Evolutionary conservation across 73 alveolate species (phyloP).

Genomic region (Breviolum minutum): DNA sequence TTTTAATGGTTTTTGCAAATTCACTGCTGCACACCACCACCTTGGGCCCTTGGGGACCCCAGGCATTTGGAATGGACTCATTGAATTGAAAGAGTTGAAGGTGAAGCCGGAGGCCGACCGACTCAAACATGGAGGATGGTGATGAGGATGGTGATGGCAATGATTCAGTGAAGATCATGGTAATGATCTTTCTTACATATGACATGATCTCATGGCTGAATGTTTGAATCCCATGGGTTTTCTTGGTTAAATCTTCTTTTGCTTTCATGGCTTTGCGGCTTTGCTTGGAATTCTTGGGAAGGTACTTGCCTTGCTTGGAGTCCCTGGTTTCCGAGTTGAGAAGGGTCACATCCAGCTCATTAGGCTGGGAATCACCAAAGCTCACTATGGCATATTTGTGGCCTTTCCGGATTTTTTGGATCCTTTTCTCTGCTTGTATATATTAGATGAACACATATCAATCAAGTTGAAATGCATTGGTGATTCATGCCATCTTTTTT

Average conservation of each 20-base stretch:
- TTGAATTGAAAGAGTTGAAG: conserved; percentile 61
- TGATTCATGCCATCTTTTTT: neutral
- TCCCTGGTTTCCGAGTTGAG: conserved; percentile 89
- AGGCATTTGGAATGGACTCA: conserved; percentile 86
- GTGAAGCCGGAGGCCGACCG: conserved; percentile 78
- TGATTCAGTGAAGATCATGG: too few relatives aligned
- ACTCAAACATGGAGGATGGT: too few relatives aligned
- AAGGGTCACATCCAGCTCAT: conserved; percentile 64
- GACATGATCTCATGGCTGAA: too few relatives aligned
- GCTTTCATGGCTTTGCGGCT: neutral
- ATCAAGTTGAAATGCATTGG: too few relatives aligned
- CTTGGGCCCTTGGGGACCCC: too few relatives aligned
- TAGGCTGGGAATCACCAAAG: conserved; percentile 3
- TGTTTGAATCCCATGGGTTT: neutral
- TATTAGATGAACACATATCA: too few relatives aligned
- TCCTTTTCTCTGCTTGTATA: too few relatives aligned
- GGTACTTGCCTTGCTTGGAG: conserved; percentile 81
- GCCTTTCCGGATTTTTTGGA: too few relatives aligned
- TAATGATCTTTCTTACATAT: too few relatives aligned
- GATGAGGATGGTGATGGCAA: too few relatives aligned
- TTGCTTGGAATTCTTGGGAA: neutral
- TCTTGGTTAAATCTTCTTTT: neutral
- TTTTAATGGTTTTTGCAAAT: too few relatives aligned
- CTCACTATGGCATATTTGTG: too few relatives aligned
- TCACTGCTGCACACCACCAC: neutral